phyloP scores from a whole-genome alignment of 169 alveolate species.

The Plasmodium vivax region DNA sequence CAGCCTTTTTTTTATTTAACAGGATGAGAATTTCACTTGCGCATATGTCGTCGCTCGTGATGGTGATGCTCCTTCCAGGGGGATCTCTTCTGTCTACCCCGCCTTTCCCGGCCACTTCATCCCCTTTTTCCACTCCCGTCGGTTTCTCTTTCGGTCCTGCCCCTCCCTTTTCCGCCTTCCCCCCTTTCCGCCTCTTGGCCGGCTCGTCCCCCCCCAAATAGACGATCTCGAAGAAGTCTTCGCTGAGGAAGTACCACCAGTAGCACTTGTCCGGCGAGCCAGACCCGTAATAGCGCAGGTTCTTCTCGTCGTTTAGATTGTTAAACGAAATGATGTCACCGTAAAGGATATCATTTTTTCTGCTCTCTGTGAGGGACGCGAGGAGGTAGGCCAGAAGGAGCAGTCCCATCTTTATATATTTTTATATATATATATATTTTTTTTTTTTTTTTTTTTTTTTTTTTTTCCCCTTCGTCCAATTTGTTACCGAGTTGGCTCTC shows the following conservation, averaged over 20 bases:
- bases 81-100: not conserved
- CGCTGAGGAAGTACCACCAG: slow-evolving; percentile 53
- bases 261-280: slow-evolving; percentile 3
- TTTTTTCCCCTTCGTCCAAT: not conserved
- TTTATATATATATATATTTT: too few relatives aligned
- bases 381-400: slow-evolving; percentile 15
- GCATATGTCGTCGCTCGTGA: slow-evolving; percentile 22
- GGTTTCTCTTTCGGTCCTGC: too few relatives aligned
- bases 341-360: not conserved
- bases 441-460: not conserved
- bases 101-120: not conserved
- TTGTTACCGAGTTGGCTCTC: not conserved
- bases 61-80: not conserved
- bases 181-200: slow-evolving; percentile 1
- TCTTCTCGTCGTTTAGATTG: slow-evolving; percentile 37
- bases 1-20: slow-evolving; percentile 17
- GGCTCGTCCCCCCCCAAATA: slow-evolving; percentile 20
- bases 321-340: slow-evolving; percentile 21
- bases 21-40: slow-evolving; percentile 32
- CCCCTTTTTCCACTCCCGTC: not conserved
- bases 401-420: slow-evolving; percentile 11
- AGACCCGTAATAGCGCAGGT: slow-evolving; percentile 26
- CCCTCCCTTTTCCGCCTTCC: not conserved
- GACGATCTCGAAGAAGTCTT: slow-evolving; percentile 28
- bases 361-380: not conserved